Conservation (phyloP, 1,284 basidiomycete species). For the Pseudozyma sp. region DNA sequence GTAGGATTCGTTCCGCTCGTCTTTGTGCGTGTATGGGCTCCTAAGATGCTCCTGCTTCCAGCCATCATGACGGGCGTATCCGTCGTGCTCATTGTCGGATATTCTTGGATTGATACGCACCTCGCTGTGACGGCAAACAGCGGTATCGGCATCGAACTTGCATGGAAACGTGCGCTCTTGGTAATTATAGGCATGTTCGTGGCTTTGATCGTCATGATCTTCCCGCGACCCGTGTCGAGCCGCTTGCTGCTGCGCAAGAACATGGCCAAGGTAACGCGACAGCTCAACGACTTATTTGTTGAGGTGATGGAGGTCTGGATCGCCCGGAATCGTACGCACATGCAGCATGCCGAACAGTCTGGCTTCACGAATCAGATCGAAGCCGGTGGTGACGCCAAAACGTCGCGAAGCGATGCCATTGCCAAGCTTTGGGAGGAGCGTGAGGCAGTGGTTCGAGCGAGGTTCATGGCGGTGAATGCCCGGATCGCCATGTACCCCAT, state of each 20-base stretch:
- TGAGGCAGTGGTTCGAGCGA: slow-evolving; percentile 59
- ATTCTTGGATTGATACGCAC: slow-evolving; percentile 56
- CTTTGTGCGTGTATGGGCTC: slow-evolving; percentile 78
- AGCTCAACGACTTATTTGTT: slow-evolving; percentile 37
- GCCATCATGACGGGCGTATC: slow-evolving; percentile 80
- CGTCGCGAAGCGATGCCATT: slow-evolving; percentile 32
- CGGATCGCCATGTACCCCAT: slow-evolving; percentile 68
- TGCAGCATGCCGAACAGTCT: slow-evolving; percentile 69
- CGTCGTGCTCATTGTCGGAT: slow-evolving; percentile 69
- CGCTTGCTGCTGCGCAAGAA: slow-evolving; percentile 72
- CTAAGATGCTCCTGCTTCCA: slow-evolving; percentile 78
- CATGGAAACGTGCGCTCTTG: slow-evolving; percentile 70
- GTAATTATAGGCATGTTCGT: slow-evolving; percentile 65
- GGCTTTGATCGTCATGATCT: slow-evolving; percentile 58
- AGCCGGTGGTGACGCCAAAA: slow-evolving; percentile 49
- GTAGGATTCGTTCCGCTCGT: slow-evolving; percentile 76
- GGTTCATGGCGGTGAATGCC: slow-evolving; percentile 70
- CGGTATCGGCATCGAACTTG: slow-evolving; percentile 71
- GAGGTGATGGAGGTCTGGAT: slow-evolving; percentile 46
- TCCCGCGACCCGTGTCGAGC: slow-evolving; percentile 72
- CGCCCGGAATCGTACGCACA: slow-evolving; percentile 67
- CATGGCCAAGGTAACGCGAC: slow-evolving; percentile 68
- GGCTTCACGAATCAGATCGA: slow-evolving; percentile 72
- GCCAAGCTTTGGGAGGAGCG: slow-evolving; percentile 29
- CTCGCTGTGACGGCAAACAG: slow-evolving; percentile 54